A percentile compares a stretch with the other conserved stretches of the same genome.
Evolutionary conservation across 2,329 filamentous ascomycete genomes (phyloP).

Genomic region (Plenodomus tracheiphilus): DNA sequence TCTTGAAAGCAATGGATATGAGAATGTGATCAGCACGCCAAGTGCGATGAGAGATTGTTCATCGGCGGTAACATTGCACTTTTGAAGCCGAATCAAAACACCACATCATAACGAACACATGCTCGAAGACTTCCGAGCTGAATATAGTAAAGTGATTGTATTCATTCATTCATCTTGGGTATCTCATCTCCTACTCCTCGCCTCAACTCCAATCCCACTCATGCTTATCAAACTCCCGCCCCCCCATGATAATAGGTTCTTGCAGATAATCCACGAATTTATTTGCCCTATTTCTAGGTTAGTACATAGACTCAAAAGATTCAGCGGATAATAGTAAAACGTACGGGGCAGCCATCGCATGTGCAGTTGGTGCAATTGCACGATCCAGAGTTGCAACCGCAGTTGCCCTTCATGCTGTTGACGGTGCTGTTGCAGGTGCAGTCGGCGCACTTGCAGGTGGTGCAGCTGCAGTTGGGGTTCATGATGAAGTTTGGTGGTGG

Average conservation of each 20-base stretch:
- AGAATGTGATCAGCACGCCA: too few relatives aligned
- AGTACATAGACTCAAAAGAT: background rate
- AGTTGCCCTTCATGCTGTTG: background rate
- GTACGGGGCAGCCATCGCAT: constrained; percentile 34
- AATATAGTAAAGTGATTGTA: background rate
- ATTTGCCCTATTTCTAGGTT: constrained; percentile 18
- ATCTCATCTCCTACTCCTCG: background rate
- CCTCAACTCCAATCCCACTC: background rate
- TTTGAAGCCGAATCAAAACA: too few relatives aligned
- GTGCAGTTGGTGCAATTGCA: constrained; percentile 15
- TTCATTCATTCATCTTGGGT: background rate
- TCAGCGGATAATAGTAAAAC: background rate
- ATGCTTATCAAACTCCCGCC: background rate
- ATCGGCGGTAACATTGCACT: too few relatives aligned
- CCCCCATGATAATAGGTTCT: too few relatives aligned
- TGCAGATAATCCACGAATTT: constrained; percentile 4
- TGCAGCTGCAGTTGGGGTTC: constrained; percentile 32
- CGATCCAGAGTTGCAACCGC: background rate
- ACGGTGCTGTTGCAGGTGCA: background rate
- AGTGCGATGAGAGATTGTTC: too few relatives aligned
- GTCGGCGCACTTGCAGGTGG: constrained; percentile 27
- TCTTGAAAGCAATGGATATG: too few relatives aligned
- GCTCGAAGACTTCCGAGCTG: too few relatives aligned
- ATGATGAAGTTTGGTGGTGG: constrained; percentile 7
- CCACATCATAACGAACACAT: too few relatives aligned